These are phyloP conservation scores for Prinsepia uniflora DNA, from an alignment of 306 rosid species.

Conservation along the genomic window DNA sequence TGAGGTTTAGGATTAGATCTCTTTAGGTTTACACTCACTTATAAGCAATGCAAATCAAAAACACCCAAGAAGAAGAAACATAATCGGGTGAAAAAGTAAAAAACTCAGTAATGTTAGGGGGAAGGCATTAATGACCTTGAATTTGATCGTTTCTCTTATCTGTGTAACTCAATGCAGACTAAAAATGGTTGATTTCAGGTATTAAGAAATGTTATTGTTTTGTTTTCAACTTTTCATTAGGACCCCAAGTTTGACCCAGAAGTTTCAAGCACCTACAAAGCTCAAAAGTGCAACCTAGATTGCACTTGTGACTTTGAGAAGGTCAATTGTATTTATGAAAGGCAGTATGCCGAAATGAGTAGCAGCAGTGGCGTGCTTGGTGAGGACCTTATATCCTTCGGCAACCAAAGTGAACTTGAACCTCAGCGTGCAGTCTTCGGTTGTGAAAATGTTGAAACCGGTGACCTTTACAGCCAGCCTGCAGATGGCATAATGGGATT, in stretches of 20 bases:
- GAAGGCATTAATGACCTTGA: background rate
- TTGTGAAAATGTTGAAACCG: slow-evolving; percentile 85
- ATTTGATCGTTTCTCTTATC: background rate
- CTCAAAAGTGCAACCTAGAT: slow-evolving; percentile 65
- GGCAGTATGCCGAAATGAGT: slow-evolving; percentile 97
- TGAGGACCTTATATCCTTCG: slow-evolving; percentile 77
- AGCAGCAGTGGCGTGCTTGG: slow-evolving; percentile 86
- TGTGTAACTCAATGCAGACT: background rate
- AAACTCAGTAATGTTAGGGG: background rate
- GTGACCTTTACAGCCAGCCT: slow-evolving; percentile 79
- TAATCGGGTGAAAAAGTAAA: background rate
- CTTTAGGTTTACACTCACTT: background rate
- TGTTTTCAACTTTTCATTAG: slow-evolving; percentile 35
- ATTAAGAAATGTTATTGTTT: slow-evolving; percentile 11
- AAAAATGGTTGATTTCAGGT: background rate
- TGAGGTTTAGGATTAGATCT: background rate
- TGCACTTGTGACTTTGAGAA: slow-evolving; percentile 65
- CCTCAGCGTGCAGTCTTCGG: slow-evolving; percentile 88
- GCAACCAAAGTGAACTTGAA: slow-evolving; percentile 61
- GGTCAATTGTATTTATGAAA: slow-evolving; percentile 67
- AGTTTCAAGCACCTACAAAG: slow-evolving; percentile 60
- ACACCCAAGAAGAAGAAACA: background rate
- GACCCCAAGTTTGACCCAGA: slow-evolving; percentile 89
- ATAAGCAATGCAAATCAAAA: background rate
- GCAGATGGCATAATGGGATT: slow-evolving; percentile 99